Evolutionary conservation across 768 basidiomycete species (phyloP), one percentile per base, ranked within the genome.

Genomic region (Grammothele lineata): DNA sequence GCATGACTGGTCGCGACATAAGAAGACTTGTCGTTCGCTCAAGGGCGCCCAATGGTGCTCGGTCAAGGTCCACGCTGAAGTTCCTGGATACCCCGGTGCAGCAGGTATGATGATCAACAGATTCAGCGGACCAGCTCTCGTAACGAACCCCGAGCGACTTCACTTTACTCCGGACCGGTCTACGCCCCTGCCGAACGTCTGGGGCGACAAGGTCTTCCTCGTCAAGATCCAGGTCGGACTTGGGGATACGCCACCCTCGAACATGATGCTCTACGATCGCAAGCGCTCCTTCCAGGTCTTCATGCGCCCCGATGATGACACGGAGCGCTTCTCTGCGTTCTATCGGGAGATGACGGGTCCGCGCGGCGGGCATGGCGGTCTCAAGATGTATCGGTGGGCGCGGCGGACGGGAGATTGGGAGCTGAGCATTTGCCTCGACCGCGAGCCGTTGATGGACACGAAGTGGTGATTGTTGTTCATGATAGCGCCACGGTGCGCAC

Each of bases 1-100:
- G 19, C 48, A 45, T n/a, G 69, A 74, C 48, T 75, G 72, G 72
- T 54, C 61, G 19, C 53, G 57, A 7, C 72, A 74, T 57, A 70
- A 69, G 54, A 36, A 42, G 2, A 43, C 55, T 1, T 74, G 72
- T 53, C 60, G 57, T 12, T 62, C 70, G 4, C 58, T 74, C 39
- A 61, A 65, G 44, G 69, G 67, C 17, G 72, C 67, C 3, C 62
- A 58, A 1, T 75, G 71, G 72, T 48, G 50, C 24, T 63, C 58
- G 9, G 41, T 71, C 25, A 54, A 48, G 10, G 47, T 62, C 51
- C 21, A 32, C 5, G 7, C 22, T 17, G 26, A 5, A 55, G 23
- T 55, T 55, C 40, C n/a, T 17, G 27, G 32, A 43, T 32, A 21
- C 32, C 10, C 11, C 12, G 27, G 27, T 30, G 27, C 27, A 30